These are phyloP conservation scores for Schrenkiella parvula DNA, from an alignment of 345 rosid genomes.

Conservation along the genomic window DNA sequence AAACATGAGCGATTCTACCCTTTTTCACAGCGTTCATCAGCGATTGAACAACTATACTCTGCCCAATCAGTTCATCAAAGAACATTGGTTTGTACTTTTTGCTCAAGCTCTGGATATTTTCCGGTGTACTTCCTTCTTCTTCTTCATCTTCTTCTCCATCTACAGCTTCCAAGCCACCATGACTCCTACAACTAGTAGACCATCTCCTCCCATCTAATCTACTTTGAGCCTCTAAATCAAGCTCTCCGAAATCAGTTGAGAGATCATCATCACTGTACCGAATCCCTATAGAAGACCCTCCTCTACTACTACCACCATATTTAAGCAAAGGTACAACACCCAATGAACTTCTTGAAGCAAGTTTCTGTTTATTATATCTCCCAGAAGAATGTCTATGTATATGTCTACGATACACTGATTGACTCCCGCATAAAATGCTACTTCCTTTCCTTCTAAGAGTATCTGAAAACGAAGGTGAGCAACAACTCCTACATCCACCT, in stretches of 20 bases:
- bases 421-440: conserved; percentile 75
- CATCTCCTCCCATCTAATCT: conserved; percentile 94
- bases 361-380: conserved; percentile 39
- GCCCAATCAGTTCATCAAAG: conserved; percentile 82
- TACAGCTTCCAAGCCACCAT: conserved; percentile 51
- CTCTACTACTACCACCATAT: conserved; percentile 49
- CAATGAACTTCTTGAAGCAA: conserved; percentile 51
- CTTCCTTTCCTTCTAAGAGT: conserved; percentile 75
- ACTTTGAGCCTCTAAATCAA: conserved; percentile 91
- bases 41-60: conserved; percentile 70
- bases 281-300: conserved; percentile 65
- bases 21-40: conserved; percentile 56
- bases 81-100: conserved; percentile 81
- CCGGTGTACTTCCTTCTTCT: conserved; percentile 61
- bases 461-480: conserved; percentile 89
- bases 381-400: conserved; percentile 45
- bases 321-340: conserved; percentile 77
- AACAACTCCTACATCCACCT: conserved; percentile 64
- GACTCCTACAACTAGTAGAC: conserved; percentile 82
- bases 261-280: conserved; percentile 75
- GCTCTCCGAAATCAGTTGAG: conserved; percentile 75
- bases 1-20: conserved; percentile 72
- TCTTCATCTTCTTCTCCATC: conserved; percentile 31
- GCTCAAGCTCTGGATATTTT: conserved; percentile 65
- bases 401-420: conserved; percentile 47